A percentile compares a stretch with the other conserved stretches of the same genome.
These are phyloP conservation scores for Trichoderma atroviride DNA, from an alignment of 2,329 filamentous ascomycete genomes.

Conservation along the genomic window DNA sequence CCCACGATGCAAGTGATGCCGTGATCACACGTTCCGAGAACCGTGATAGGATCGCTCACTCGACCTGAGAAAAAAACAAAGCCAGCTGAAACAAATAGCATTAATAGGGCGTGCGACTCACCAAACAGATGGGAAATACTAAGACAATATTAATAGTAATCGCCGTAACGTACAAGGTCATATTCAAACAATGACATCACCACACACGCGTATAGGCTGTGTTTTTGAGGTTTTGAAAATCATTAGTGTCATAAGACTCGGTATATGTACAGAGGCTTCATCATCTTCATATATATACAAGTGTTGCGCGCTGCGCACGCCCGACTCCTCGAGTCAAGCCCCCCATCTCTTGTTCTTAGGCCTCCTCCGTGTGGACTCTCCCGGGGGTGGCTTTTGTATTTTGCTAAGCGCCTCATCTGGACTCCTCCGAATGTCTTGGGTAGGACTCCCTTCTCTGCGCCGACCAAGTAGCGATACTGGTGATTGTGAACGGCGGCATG, in stretches of 20 bases:
- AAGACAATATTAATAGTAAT: neutral
- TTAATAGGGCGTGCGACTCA: neutral
- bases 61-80: neutral
- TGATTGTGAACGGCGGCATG: constrained; percentile 37
- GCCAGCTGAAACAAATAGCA: constrained; percentile 9
- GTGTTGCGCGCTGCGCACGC: constrained; percentile 34
- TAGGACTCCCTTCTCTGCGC: constrained; percentile 34
- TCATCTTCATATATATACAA: constrained; percentile 46
- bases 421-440: constrained; percentile 46
- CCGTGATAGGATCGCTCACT: constrained; percentile 20
- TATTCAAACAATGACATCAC: constrained; percentile 25
- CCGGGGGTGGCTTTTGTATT: constrained; percentile 49
- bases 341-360: constrained; percentile 46
- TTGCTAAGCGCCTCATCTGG: constrained; percentile 51
- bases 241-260: constrained; percentile 44
- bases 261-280: constrained; percentile 43
- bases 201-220: constrained; percentile 10
- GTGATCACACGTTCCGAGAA: constrained; percentile 23
- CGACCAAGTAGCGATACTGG: constrained; percentile 38
- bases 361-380: constrained; percentile 47
- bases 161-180: neutral
- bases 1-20: constrained; percentile 5
- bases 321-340: constrained; percentile 42
- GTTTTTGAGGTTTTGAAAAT: constrained; percentile 25
- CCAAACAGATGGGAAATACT: neutral